Conservation (phyloP, 345 rosid species). For the Citrus mangshanensis region DNA sequence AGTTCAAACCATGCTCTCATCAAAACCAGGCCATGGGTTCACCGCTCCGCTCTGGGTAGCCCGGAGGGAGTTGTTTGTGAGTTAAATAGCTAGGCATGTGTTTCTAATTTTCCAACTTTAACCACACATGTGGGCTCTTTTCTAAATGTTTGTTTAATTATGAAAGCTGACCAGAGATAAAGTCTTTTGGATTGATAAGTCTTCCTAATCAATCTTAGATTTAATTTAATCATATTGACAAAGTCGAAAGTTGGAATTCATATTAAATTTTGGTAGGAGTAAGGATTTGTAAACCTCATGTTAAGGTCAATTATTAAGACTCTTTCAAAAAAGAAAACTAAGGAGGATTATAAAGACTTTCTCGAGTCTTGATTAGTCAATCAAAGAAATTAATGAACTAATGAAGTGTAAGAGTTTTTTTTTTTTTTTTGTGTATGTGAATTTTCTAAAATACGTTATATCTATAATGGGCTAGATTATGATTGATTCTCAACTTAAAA, state of each 20-base stretch:
- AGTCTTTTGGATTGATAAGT: background rate
- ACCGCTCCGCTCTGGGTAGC: no score
- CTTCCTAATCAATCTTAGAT: background rate
- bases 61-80: background rate
- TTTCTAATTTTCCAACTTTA: background rate
- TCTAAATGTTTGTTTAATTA: background rate
- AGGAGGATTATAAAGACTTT: background rate
- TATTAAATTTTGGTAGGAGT: background rate
- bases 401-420: no score
- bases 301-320: background rate
- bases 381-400: no score
- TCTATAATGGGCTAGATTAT: no score
- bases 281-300: background rate
- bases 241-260: background rate
- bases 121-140: background rate
- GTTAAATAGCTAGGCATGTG: background rate
- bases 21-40: no score
- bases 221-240: background rate
- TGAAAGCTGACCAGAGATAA: background rate
- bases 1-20: no score
- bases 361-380: background rate
- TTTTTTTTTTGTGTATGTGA: no score
- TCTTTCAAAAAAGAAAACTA: background rate
- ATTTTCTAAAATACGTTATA: no score
- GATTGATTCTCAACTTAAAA: no score